These are phyloP conservation scores for Cordyceps fumosorosea DNA, from an alignment of 2,329 filamentous ascomycete species.

Conservation along the genomic window DNA sequence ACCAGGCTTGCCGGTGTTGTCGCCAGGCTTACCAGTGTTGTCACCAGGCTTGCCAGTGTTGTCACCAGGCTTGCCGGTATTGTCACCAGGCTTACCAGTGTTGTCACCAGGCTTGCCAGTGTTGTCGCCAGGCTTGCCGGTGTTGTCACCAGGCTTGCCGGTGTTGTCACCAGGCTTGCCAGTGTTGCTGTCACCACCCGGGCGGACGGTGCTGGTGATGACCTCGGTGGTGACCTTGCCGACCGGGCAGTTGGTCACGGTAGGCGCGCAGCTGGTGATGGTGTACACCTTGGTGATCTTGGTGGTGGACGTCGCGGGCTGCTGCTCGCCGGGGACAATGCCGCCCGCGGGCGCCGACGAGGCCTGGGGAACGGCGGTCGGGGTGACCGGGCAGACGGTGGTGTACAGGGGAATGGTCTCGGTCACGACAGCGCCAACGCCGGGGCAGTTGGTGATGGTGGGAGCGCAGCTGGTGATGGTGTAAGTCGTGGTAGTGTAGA, in stretches of 20 bases:
- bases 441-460: conserved; percentile 24
- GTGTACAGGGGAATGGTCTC: conserved; percentile 9
- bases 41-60: no score
- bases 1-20: background rate
- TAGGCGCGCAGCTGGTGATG: conserved; percentile 26
- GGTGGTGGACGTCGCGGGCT: conserved; percentile 16
- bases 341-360: background rate
- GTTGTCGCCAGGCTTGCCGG: no score
- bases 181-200: background rate
- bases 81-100: background rate
- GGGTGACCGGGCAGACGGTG: conserved; percentile 2
- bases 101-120: no score
- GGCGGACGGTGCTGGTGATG: conserved; percentile 2
- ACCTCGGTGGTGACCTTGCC: conserved; percentile 23
- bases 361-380: background rate
- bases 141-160: no score
- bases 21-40: no score
- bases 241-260: conserved; percentile 25
- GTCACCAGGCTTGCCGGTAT: background rate
- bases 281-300: conserved; percentile 20
- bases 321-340: background rate
- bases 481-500: conserved; percentile 24
- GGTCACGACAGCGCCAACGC: conserved; percentile 4
- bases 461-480: conserved; percentile 27
- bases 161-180: background rate